Conservation (phyloP, 2,329 filamentous ascomycete species). For the Chrysoporthe deuterocubensis region DNA sequence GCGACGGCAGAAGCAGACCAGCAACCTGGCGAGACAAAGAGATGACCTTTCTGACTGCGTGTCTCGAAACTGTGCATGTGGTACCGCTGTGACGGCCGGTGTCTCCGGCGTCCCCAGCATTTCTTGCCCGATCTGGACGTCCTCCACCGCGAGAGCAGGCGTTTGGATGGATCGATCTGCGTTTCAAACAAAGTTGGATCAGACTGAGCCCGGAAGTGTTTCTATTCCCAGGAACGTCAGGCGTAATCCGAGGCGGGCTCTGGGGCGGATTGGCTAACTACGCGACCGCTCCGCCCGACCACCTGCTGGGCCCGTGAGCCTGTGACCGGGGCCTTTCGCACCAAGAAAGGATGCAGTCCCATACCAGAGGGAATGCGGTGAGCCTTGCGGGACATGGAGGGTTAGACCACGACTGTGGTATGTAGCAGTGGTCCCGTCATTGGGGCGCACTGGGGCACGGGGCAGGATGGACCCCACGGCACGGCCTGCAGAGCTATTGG, state of each 20-base stretch:
- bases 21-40: background rate
- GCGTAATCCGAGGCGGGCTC: background rate
- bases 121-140: too few species aligned
- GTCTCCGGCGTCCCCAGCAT: background rate
- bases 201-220: background rate
- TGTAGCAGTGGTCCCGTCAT: background rate
- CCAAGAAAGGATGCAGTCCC: background rate
- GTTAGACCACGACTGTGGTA: background rate
- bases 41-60: background rate
- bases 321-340: background rate
- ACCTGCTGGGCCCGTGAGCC: background rate
- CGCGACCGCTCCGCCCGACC: background rate
- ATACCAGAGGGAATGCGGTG: background rate
- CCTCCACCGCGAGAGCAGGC: background rate
- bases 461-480: too few species aligned
- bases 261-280: background rate
- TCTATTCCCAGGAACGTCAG: background rate
- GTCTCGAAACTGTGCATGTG: slow-evolving; percentile 23
- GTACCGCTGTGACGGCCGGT: slow-evolving; percentile 1
- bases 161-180: background rate
- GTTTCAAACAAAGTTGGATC: slow-evolving; percentile 18
- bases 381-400: background rate
- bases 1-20: too few species aligned
- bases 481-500: too few species aligned
- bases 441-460: too few species aligned